Conservation (phyloP, 257 asterid genomes). For the Fraxinus americana region DNA sequence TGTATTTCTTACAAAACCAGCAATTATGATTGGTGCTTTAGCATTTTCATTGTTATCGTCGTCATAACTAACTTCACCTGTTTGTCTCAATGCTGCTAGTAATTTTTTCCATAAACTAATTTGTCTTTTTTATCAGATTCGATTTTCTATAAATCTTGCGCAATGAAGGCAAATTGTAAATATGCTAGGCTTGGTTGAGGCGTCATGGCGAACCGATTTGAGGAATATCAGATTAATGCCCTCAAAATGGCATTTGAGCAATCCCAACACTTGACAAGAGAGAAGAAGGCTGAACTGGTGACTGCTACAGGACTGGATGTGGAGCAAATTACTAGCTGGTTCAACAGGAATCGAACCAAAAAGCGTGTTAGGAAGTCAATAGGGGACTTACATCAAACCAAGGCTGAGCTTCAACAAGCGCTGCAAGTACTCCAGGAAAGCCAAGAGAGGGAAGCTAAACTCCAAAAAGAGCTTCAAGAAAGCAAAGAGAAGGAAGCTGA, state of each 20-base stretch:
- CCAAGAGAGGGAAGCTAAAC: conserved; percentile 27
- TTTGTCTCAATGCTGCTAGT: conserved; percentile 12
- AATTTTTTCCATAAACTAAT: background rate
- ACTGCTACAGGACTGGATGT: conserved; percentile 32
- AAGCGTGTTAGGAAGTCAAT: conserved; percentile 1
- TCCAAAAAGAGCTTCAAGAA: conserved; percentile 23
- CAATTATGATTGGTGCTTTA: too few species aligned
- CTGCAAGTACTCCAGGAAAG: conserved; percentile 15
- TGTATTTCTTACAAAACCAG: too few species aligned
- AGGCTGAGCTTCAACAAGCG: conserved; percentile 15
- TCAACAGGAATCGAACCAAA: conserved; percentile 23
- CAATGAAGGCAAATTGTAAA: background rate
- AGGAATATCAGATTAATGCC: conserved; percentile 17
- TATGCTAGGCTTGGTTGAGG: background rate
- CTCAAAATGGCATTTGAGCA: conserved; percentile 23
- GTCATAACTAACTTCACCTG: conserved; percentile 21
- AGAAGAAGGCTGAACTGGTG: conserved; percentile 22
- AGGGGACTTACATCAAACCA: conserved; percentile 13
- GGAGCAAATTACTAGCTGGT: conserved; percentile 34
- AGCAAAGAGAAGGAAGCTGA: conserved; percentile 14
- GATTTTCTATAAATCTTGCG: background rate
- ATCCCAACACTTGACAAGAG: conserved; percentile 14
- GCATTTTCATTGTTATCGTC: background rate
- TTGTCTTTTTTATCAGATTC: background rate
- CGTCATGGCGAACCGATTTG: conserved; percentile 23